phyloP scores from a whole-genome alignment of 768 basidiomycete genomes.

The Rickenella mellea region DNA sequence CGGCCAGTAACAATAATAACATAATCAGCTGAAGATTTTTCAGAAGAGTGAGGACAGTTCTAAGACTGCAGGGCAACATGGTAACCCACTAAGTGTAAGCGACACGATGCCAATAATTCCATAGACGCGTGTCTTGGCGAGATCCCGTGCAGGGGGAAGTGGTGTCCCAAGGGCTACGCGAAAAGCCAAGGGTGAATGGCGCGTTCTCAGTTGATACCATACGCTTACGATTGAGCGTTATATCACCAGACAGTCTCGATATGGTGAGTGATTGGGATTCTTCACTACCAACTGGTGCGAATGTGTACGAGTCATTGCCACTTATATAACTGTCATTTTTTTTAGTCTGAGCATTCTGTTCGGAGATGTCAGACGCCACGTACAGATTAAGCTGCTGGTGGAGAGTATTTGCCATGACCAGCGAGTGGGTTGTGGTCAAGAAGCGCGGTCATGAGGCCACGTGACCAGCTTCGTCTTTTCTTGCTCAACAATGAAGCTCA shows the following conservation, averaged over 20 bases:
- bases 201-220: neutral
- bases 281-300: neutral
- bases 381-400: too few species aligned
- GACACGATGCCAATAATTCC: conserved; percentile 73
- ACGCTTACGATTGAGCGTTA: neutral
- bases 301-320: too few species aligned
- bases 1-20: conserved; percentile 82
- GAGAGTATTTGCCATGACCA: too few species aligned
- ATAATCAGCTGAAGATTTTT: conserved; percentile 67
- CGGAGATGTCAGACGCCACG: too few species aligned
- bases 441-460: too few species aligned
- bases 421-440: too few species aligned
- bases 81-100: conserved; percentile 56
- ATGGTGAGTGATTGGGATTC: neutral
- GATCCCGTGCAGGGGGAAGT: too few species aligned
- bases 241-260: neutral
- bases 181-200: too few species aligned
- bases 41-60: neutral
- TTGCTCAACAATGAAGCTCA: conserved; percentile 70
- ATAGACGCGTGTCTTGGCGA: conserved; percentile 34
- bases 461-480: conserved; percentile 12
- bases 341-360: too few species aligned
- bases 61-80: neutral
- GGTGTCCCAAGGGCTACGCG: too few species aligned
- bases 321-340: too few species aligned